These are phyloP conservation scores for Teunomyces cretensis DNA, from an alignment of 805 yeast species.

Conservation along the genomic window DNA sequence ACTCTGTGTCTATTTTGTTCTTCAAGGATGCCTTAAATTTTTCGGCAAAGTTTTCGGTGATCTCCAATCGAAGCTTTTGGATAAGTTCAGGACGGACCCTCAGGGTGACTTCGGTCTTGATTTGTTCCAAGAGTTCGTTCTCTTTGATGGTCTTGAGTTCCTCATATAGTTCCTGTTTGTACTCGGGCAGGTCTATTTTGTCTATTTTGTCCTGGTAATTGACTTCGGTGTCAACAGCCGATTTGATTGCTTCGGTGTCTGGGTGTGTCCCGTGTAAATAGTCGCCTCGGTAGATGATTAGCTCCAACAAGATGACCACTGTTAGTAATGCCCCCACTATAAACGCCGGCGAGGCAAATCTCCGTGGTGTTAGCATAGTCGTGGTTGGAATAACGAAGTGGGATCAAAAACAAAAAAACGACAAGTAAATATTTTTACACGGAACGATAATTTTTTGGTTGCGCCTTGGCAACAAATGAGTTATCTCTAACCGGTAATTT, in stretches of 20 bases:
- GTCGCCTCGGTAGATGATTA: slow-evolving; percentile 6
- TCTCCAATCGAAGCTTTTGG: slow-evolving; percentile 8
- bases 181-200: slow-evolving; percentile 8
- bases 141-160: slow-evolving; percentile 11
- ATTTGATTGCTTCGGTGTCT: background rate
- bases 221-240: background rate
- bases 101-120: slow-evolving; percentile 7
- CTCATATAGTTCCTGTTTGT: slow-evolving; percentile 4
- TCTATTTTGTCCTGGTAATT: slow-evolving; percentile 7
- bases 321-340: slow-evolving; percentile 8
- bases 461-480: no score
- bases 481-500: no score
- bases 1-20: slow-evolving; percentile 8
- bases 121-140: slow-evolving; percentile 9
- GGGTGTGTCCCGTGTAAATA: background rate
- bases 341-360: slow-evolving; percentile 12
- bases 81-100: slow-evolving; percentile 9
- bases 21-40: slow-evolving; percentile 9
- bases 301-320: slow-evolving; percentile 9
- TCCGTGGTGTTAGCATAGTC: slow-evolving; percentile 8
- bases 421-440: no score
- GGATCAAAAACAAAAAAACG: no score
- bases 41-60: slow-evolving; percentile 10
- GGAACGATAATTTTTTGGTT: no score
- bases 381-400: no score